Percentiles rank a stretch among this genome's conserved stretches.
These are phyloP conservation scores for Beauveria sp. DNA, from an alignment of 2,329 filamentous ascomycete species.

Conservation along the genomic window DNA sequence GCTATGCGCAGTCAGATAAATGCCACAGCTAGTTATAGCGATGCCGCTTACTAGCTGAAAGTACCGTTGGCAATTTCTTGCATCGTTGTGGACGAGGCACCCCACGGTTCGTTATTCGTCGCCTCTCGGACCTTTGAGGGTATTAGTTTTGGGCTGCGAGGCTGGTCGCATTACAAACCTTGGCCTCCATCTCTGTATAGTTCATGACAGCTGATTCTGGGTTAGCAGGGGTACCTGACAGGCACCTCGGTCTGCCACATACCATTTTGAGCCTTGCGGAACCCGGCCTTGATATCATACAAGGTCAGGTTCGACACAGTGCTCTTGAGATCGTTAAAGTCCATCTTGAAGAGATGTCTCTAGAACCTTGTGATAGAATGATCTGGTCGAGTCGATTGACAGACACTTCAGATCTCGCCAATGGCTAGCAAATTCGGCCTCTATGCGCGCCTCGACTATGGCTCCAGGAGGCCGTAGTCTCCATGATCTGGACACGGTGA, in stretches of 20 bases:
- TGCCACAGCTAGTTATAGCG: slow-evolving; percentile 13
- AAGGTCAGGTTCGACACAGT: slow-evolving; percentile 86
- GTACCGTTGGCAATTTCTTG: slow-evolving; percentile 97
- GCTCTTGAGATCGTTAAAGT: slow-evolving; percentile 76
- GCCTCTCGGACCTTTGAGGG: slow-evolving; percentile 75
- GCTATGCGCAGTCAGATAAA: slow-evolving; percentile 38
- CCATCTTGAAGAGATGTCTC: slow-evolving; percentile 51
- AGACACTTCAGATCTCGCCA: not conserved
- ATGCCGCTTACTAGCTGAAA: slow-evolving; percentile 78
- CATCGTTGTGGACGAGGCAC: slow-evolving; percentile 75
- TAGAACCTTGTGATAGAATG: not conserved
- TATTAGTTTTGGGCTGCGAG: slow-evolving; percentile 4
- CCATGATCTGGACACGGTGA: slow-evolving; percentile 10
- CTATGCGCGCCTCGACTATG: not conserved
- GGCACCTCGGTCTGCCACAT: slow-evolving; percentile 22
- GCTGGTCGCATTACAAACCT: slow-evolving; percentile 34
- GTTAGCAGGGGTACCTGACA: slow-evolving; percentile 21
- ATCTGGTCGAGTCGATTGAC: not conserved
- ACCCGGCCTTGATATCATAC: slow-evolving; percentile 91
- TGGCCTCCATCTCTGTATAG: slow-evolving; percentile 86
- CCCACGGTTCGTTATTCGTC: slow-evolving; percentile 99
- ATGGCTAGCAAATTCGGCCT: not conserved
- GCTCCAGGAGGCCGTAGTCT: slow-evolving; percentile 7
- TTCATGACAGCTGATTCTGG: slow-evolving; percentile 79
- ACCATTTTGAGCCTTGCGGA: slow-evolving; percentile 97